Percentiles rank a stretch among this genome's conserved stretches.
These are phyloP conservation scores for Straminergon stramineum DNA, from an alignment of 225 moss, liverwort and hornwort species.

Conservation along the genomic window DNA sequence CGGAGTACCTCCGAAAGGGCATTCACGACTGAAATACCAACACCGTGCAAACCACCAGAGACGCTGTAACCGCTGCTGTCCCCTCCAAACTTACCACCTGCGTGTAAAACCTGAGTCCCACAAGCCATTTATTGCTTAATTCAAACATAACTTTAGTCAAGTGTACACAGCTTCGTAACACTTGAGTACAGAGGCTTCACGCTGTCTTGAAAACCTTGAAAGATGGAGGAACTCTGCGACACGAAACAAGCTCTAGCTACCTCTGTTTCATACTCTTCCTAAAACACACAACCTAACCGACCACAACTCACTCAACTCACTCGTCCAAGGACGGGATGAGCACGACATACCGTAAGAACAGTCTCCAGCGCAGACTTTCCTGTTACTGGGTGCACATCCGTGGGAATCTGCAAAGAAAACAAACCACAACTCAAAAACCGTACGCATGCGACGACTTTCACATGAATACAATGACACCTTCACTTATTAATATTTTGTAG, in stretches of 20 bases:
- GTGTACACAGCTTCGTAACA: background rate
- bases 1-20: slow-evolving; percentile 78
- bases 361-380: slow-evolving; percentile 97
- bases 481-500: background rate
- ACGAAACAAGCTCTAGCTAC: background rate
- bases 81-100: slow-evolving; percentile 98
- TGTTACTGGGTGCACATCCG: slow-evolving; percentile 76
- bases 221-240: background rate
- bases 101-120: slow-evolving; percentile 69
- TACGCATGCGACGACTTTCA: background rate
- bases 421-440: background rate
- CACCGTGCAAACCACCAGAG: slow-evolving; percentile 96
- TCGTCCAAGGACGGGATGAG: background rate
- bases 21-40: slow-evolving; percentile 96
- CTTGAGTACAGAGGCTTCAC: background rate
- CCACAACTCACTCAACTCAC: background rate
- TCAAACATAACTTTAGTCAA: background rate
- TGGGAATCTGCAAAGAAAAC: slow-evolving; percentile 65
- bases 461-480: background rate
- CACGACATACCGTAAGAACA: slow-evolving; percentile 69
- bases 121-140: background rate
- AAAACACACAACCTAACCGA: background rate
- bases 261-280: background rate
- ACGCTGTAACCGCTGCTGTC: slow-evolving; percentile 91
- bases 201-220: background rate